These are phyloP conservation scores for Chytriomyces confervae DNA, from an alignment of 192 early-diverging fungal genomes.

Conservation along the genomic window DNA sequence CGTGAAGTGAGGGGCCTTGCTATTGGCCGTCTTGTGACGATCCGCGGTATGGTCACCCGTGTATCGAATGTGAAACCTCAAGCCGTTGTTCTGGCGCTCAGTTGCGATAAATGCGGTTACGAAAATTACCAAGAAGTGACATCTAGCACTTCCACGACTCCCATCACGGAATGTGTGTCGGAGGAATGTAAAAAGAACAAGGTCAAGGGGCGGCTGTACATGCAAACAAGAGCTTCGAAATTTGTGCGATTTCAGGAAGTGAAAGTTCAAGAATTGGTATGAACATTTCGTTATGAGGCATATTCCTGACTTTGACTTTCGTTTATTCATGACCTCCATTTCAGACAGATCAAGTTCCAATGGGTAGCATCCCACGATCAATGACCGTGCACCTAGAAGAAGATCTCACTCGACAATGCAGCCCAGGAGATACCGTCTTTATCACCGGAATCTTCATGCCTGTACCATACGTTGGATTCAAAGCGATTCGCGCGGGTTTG, in stretches of 20 bases:
- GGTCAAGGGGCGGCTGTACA: constrained; percentile 80
- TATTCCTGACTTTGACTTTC: not conserved
- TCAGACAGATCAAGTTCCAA: constrained; percentile 96
- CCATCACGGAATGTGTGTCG: constrained; percentile 81
- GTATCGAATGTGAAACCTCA: constrained; percentile 94
- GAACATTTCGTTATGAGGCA: not conserved
- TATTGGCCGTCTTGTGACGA: constrained; percentile 85
- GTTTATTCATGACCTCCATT: not conserved
- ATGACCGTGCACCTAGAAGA: constrained; percentile 93
- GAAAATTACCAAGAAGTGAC: constrained; percentile 95
- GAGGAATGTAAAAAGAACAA: constrained; percentile 80
- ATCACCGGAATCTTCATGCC: constrained; percentile 91
- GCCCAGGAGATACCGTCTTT: constrained; percentile 86
- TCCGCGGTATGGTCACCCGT: constrained; percentile 92
- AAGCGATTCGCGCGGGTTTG: constrained; percentile 85
- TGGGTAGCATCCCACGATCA: constrained; percentile 95
- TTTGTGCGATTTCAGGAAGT: constrained; percentile 96
- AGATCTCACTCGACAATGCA: constrained; percentile 75
- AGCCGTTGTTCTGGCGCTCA: constrained; percentile 83
- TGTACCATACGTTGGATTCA: constrained; percentile 91
- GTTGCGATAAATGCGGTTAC: constrained; percentile 91
- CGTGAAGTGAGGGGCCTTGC: constrained; percentile 81
- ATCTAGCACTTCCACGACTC: constrained; percentile 61
- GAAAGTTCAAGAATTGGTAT: constrained; percentile 91
- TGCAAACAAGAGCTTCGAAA: constrained; percentile 90